Base-by-base conservation (phyloP, 345 rosid species). In the Rhizophora apiculata region DNA sequence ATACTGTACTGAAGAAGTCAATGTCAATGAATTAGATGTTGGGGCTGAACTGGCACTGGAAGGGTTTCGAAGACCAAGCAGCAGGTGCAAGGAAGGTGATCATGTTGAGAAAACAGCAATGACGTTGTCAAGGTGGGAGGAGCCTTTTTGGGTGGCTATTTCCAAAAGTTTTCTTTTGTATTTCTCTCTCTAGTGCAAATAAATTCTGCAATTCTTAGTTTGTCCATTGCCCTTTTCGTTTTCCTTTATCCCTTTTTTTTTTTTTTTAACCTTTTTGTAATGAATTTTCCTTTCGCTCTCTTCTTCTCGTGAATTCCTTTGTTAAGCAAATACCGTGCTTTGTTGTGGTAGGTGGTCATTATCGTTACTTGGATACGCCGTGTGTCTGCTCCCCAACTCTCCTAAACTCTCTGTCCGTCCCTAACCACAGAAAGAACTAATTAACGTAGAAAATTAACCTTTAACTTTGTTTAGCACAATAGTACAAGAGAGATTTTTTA, bases 121-220 rank as follows among this genome's bases (percentile, higher is more conserved):
- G 81, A 70, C 37, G 78, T 69, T 85, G 82, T 68, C 82, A 67
- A 82, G 76, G 70, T 85, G 83, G 89, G 86, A 84, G 83, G 86
- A 84, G 83, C 72, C 81, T 70, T 70, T 78, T 1, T 75, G 84
- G 86, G 89, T 86, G 85, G 96, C 92, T 69, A 82, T 86, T 27
- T 86, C 85, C 61, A 87, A 79, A 83, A 77, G 69, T 62, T 67
- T 67, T 68, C n/a, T 64, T 78, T 73, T 79, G 84, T 77, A 73
- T 67, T 22, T 46, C 74, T 72, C 58, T 68, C 46, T 63, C 57
- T 9, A 19, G 43, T 55, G 16, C 8, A 55, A 36, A 55, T 51
- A 64, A 7, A 34, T 53, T 39, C 54, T 22, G 56, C 21, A 30
- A 59, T 36, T 59, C 48, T 49, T 29, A 22, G 29, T 20, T 65